Base-by-base conservation (phyloP, 495 filamentous ascomycete species). In the Podospora conica region DNA sequence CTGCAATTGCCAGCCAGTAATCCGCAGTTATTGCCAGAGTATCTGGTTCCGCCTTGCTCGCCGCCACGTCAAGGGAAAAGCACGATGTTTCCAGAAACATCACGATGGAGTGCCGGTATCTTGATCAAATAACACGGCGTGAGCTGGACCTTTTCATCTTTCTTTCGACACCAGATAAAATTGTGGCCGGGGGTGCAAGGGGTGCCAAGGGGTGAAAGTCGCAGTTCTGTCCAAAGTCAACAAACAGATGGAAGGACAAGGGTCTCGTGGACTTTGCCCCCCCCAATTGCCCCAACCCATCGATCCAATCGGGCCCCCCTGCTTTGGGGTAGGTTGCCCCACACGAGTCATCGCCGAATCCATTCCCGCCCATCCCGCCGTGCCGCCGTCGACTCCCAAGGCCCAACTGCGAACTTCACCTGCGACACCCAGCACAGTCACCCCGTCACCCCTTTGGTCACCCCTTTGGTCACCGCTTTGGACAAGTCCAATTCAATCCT, bases 341-440 rank as follows among this genome's bases (percentile, higher is more conserved):
- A 59, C 58, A 33, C 58, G 58, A 59, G 58, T 59, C 58, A 59
- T 59, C 58, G 58, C 18, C 25, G 24, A 48, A 48, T n/a, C 40
- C 40, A 48, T n/a, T 18, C 40, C n/a, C 40, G 40, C n/a, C n/a
- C n/a, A 29, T 59, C 58, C n/a, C 58, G 18, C 21, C 58, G n/a
- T 59, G 25, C n/a, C 58, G 18, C 21, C 58, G n/a, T 59, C 58
- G 24, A 27, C 25, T 27, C 56, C 56, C 24, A 31, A 59, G n/a
- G 6, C 25, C 24, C 18, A 59, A 23, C 11, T 12, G 11, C 53
- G 21, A 54, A 12, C 21, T n/a, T 28, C 58, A 59, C 15, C 58
- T 59, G n/a, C 27, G 24, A 27, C 24, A 21, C 29, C 20, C 31
- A 28, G 23, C 57, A 28, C 12, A n/a, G 15, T 31, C 21, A 56